Evolutionary conservation across 2,329 filamentous ascomycete species (phyloP).

Genomic region (Aspergillus sp.): DNA sequence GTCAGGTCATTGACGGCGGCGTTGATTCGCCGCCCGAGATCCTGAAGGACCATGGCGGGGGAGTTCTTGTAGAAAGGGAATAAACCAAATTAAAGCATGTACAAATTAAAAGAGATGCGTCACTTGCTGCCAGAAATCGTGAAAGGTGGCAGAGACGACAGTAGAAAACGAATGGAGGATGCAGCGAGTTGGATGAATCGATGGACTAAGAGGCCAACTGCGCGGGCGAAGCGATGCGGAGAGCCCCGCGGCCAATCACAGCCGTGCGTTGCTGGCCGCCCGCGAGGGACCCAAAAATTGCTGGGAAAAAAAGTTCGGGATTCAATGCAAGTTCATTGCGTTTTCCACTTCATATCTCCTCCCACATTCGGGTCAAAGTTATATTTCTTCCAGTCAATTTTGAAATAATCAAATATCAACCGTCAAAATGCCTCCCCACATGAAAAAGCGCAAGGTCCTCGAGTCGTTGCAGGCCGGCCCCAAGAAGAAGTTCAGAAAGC

Average conservation of each 20-base stretch:
- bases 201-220: conserved; percentile 15
- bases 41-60: conserved; percentile 88
- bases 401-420: conserved; percentile 14
- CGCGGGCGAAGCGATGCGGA: conserved; percentile 27
- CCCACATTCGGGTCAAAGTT: background rate
- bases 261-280: conserved; percentile 31
- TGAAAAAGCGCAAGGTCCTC: conserved; percentile 60
- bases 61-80: no score
- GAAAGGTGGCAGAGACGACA: background rate
- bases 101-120: background rate
- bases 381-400: background rate
- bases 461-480: conserved; percentile 58
- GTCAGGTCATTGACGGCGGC: conserved; percentile 92
- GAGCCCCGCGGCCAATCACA: conserved; percentile 35
- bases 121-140: background rate
- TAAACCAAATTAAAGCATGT: background rate
- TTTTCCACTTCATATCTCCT: background rate
- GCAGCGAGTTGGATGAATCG: conserved; percentile 10
- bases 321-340: conserved; percentile 1
- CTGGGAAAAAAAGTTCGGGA: conserved; percentile 20
- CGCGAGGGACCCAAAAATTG: conserved; percentile 29
- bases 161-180: conserved; percentile 24
- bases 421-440: conserved; percentile 31
- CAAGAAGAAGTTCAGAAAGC: conserved; percentile 63
- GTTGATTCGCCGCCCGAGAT: conserved; percentile 97